A percentile compares a stretch with the other conserved stretches of the same genome.
Evolutionary conservation across 1,284 basidiomycete species (phyloP).

Genomic region (Polyporus tsugae): DNA sequence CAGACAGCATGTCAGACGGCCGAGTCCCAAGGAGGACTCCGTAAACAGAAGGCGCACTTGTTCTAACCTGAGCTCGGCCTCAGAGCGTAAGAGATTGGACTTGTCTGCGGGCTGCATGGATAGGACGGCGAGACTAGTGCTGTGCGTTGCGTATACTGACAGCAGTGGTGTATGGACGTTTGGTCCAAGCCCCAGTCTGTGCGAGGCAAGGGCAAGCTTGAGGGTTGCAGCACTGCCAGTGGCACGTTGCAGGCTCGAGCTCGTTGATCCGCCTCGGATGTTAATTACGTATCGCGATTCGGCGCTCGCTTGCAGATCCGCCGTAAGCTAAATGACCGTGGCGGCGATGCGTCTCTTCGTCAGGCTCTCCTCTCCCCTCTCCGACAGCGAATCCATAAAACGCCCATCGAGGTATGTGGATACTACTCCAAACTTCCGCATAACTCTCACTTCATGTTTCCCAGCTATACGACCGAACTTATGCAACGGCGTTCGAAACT

Average conservation of each 20-base stretch:
- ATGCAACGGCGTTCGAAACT: slow-evolving; percentile 6
- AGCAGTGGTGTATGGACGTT: no score
- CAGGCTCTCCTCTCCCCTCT: neutral
- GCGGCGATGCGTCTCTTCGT: neutral
- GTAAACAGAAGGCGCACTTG: slow-evolving; percentile 55
- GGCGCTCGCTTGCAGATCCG: slow-evolving; percentile 7
- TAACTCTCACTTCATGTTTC: neutral
- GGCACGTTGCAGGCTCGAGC: no score
- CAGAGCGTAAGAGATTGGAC: slow-evolving; percentile 67
- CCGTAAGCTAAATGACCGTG: neutral
- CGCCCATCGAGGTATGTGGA: neutral
- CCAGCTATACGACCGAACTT: neutral
- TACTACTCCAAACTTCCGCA: neutral
- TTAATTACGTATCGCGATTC: slow-evolving; percentile 9
- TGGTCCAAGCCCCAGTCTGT: no score
- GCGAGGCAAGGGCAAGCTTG: neutral
- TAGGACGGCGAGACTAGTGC: neutral
- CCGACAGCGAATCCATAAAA: neutral
- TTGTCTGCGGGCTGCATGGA: slow-evolving; percentile 39
- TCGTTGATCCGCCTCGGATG: slow-evolving; percentile 12
- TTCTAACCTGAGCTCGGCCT: slow-evolving; percentile 76
- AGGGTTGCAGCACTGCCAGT: no score
- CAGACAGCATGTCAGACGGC: slow-evolving; percentile 13
- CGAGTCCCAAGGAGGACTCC: slow-evolving; percentile 4
- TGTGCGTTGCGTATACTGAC: no score